Evolutionary conservation across 2,329 filamentous ascomycete genomes (phyloP), one percentile per base, ranked within the genome.

Genomic region (Ophiocordyceps camponoti-rufipedis): DNA sequence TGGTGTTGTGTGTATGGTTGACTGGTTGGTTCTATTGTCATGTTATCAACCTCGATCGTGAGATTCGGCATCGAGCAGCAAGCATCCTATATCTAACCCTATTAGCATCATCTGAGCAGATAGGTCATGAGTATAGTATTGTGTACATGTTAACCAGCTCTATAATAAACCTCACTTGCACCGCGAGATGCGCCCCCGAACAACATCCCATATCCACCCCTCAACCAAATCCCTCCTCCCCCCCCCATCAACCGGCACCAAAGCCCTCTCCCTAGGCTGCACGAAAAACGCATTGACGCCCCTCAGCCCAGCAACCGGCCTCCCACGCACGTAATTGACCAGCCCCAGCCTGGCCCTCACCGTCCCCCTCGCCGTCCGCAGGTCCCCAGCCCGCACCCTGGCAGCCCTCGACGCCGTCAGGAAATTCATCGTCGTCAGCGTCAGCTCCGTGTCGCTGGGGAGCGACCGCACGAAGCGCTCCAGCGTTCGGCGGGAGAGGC

Each of bases 401-500:
- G 67, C 68, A 55, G 66, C 66, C 39, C 72, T 67, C 29, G 74
- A 72, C 57, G 71, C 73, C 49, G 68, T 69, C 52, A 75, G 69
- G 51, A 66, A 53, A 54, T 67, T 72, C 64, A 77, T 71, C 45
- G 72, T 76, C 35, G 71, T 72, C 48, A 77, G 53, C 45, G 71
- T 67, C 14, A 78, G 59, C 44, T 59, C 62, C 6, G 65, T 61
- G 11, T 63, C 54, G 4, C 68, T 61, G 2, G 74, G 69, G 2
- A 73, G 59, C 28, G 58, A 55, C 42, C 55, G 60, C 31, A 72
- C 62, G 55, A 73, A 80, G 46, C 69, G 68, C 47, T 69, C 61
- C 19, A 82, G 64, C 44, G 70, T 61, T 28, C 71, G 63, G 32
- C 71, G 72, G 1, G 79, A 82, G 38, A 68, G 61, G 41, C 82